Evolutionary conservation across 2,329 filamentous ascomycete genomes (phyloP).

Genomic region (Penicillium sp.): DNA sequence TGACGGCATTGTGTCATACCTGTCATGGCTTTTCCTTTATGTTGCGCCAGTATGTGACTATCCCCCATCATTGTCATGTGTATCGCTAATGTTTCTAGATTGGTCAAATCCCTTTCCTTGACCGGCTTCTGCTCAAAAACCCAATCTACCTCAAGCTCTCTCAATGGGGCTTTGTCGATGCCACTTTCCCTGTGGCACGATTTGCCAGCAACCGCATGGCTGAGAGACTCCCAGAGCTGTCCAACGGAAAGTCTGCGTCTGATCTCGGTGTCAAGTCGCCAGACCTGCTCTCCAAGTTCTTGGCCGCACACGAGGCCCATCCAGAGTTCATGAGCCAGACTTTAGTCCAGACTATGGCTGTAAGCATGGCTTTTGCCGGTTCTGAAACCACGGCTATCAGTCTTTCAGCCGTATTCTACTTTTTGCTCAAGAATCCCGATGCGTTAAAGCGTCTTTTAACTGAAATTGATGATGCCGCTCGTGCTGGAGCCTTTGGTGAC

Average conservation of each 20-base stretch:
- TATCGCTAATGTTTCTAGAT: constrained; percentile 41
- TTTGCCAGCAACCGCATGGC: constrained; percentile 33
- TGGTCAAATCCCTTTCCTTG: constrained; percentile 76
- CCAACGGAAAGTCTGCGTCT: constrained; percentile 9
- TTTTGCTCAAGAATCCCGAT: constrained; percentile 67
- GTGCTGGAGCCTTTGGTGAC: constrained; percentile 50
- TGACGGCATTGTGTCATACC: constrained; percentile 72
- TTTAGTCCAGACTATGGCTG: constrained; percentile 38
- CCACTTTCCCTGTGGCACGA: constrained; percentile 32
- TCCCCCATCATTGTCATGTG: constrained; percentile 18
- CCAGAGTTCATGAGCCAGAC: constrained; percentile 39
- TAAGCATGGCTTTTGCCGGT: constrained; percentile 63
- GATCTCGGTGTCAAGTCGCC: constrained; percentile 16
- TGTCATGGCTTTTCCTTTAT: constrained; percentile 42
- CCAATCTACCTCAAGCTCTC: constrained; percentile 56
- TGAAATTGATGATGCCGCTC: constrained; percentile 66
- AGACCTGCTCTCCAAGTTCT: constrained; percentile 37
- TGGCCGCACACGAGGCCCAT: constrained; percentile 33
- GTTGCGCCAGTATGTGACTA: constrained; percentile 21
- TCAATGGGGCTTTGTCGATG: constrained; percentile 33
- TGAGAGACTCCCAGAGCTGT: constrained; percentile 26
- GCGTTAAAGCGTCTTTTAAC: constrained; percentile 43
- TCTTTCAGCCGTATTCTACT: constrained; percentile 74
- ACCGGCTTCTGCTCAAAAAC: constrained; percentile 75
- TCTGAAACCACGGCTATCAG: constrained; percentile 81